Base-by-base conservation (phyloP, 306 rosid species). In the Cicer judaicum region DNA sequence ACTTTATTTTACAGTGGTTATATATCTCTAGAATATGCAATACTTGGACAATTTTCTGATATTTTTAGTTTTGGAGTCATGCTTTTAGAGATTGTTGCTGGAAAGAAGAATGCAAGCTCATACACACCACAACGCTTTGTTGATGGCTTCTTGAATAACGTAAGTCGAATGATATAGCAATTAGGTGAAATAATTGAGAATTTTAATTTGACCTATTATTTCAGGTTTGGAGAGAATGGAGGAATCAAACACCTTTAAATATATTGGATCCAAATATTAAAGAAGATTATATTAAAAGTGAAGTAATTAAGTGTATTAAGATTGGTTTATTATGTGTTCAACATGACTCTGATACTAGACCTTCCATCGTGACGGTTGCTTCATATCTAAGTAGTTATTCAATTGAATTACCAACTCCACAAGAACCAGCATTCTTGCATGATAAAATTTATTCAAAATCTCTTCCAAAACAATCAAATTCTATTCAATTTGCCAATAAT, bases 11-110 rank as follows among this genome's bases (percentile, higher is more conserved):
- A 14, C 14, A 82, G 82, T 77, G 85, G 85, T n/a, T 82, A 82
- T 4, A 82, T 82, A 52, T 78, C 85, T 50, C 79, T 82, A 0
- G 79, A 82, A 18, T 82, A 82, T 60, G 77, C 76, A 34, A 82
- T 82, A 79, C 7, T 48, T 18, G 82, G 79, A 73, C 61, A 82
- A 50, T 82, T 82, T 67, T 77, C 85, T 0, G 79, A 82, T 11
- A 62, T 72, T 16, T 77, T 72, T 82, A 72, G 79, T 67, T 77
- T 77, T 3, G 79, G 85, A 34, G 76, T 82, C 16, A 77, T 82
- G 85, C 49, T 82, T 50, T 75, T 82, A 13, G 85, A 82, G 56
- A 82, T 82, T 48, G 21, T 82, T 44, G 53, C 60, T 15, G 85
- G 82, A 16, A 82, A 77, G 63, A 66, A 75, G 19, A 82, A 66